phyloP scores from a whole-genome alignment of 306 rosid genomes.

The Rosa lucieae region DNA sequence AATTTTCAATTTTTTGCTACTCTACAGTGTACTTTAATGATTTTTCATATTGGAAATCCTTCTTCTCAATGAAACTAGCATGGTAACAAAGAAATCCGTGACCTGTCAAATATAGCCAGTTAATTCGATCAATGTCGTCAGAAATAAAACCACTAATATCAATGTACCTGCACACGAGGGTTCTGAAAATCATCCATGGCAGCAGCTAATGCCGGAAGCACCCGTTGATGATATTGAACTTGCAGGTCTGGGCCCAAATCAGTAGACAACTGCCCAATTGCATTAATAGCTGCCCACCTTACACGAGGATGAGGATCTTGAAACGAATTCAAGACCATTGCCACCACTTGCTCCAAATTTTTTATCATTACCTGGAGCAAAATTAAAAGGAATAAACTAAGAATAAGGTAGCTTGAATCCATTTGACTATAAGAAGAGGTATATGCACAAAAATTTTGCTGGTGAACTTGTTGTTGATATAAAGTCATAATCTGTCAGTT shows the following conservation, averaged over 20 bases:
- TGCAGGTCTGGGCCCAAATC: slow-evolving; percentile 99
- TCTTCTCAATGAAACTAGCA: neutral
- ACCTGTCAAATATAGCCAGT: neutral
- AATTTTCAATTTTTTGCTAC: neutral
- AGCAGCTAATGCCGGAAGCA: slow-evolving; percentile 85
- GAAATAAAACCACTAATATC: neutral
- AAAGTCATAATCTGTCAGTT: neutral
- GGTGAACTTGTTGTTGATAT: neutral
- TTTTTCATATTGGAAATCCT: neutral
- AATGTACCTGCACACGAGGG: slow-evolving; percentile 90
- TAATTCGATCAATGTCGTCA: neutral
- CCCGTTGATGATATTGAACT: slow-evolving; percentile 74
- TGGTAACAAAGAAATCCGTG: neutral
- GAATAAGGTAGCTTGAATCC: neutral
- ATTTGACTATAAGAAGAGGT: neutral
- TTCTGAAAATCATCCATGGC: slow-evolving; percentile 98
- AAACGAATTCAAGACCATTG: slow-evolving; percentile 92
- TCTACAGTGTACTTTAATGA: neutral
- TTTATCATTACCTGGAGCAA: slow-evolving; percentile 78
- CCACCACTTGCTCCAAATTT: slow-evolving; percentile 93
- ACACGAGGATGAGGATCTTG: slow-evolving; percentile 97
- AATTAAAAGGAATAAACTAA: slow-evolving; percentile 1
- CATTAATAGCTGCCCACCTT: slow-evolving; percentile 99
- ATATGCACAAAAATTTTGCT: neutral
- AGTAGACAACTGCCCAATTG: slow-evolving; percentile 92